Percentiles rank a stretch among this genome's conserved stretches.
Evolutionary conservation across 192 early-diverging fungal species (phyloP).

Genomic region (Podila epigama): DNA sequence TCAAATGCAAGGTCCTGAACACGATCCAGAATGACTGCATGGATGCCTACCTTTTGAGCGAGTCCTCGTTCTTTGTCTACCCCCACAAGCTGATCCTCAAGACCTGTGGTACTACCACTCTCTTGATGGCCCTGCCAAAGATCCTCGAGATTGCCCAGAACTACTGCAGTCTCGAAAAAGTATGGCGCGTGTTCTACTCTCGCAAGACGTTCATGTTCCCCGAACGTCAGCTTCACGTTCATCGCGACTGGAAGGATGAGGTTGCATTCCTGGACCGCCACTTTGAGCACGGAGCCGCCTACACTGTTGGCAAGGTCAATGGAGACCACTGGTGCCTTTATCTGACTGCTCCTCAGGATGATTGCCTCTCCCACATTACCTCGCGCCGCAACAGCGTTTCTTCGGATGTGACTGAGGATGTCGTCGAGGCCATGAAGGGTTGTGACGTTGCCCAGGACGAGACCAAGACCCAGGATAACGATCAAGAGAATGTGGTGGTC

Average conservation of each 20-base stretch:
- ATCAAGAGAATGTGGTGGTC: constrained; percentile 18
- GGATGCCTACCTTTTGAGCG: constrained; percentile 95
- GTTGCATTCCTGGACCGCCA: constrained; percentile 74
- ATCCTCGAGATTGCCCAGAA: constrained; percentile 84
- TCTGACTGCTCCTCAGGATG: constrained; percentile 74
- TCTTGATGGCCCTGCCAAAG: constrained; percentile 86
- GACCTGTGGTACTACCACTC: constrained; percentile 97
- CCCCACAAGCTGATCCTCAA: constrained; percentile 95
- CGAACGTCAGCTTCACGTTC: constrained; percentile 85
- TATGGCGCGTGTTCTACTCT: constrained; percentile 92
- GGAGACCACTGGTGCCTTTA: constrained; percentile 98
- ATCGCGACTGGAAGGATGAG: constrained; percentile 93
- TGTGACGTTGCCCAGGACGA: too few species aligned
- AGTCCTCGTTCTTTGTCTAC: constrained; percentile 98
- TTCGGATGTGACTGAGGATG: constrained; percentile 36
- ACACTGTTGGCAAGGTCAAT: constrained; percentile 93
- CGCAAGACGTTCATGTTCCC: constrained; percentile 98
- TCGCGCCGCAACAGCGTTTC: constrained; percentile 42
- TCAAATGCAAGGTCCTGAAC: constrained; percentile 92
- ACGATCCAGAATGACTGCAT: constrained; percentile 82
- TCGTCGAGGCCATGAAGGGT: too few species aligned
- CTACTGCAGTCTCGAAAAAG: constrained; percentile 66
- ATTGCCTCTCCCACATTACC: constrained; percentile 47
- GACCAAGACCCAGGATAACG: constrained; percentile 23
- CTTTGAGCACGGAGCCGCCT: constrained; percentile 80